Conservation (phyloP, 345 rosid genomes). For the Lepidium didymum region DNA sequence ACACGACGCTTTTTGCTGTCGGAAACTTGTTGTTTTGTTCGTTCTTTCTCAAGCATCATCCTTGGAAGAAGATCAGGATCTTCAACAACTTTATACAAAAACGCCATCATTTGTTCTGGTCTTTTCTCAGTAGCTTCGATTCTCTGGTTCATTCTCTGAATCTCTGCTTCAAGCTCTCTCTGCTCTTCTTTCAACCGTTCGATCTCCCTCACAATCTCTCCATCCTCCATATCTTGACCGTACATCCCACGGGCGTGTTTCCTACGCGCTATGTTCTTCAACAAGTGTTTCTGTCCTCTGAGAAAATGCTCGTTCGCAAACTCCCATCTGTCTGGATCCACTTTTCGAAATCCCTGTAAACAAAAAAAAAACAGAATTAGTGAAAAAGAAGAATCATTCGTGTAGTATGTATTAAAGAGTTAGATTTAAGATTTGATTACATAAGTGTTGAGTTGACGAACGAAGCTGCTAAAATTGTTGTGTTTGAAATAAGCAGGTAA, state of each 20-base stretch:
- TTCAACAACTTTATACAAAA: conserved; percentile 64
- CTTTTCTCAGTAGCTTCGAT: conserved; percentile 78
- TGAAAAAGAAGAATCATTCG: neutral
- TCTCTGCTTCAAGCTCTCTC: conserved; percentile 46
- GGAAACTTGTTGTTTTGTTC: conserved; percentile 14
- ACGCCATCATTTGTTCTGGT: conserved; percentile 91
- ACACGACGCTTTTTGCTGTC: conserved; percentile 53
- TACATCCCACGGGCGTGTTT: conserved; percentile 44
- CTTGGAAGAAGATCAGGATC: conserved; percentile 76
- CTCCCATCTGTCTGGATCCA: conserved; percentile 94
- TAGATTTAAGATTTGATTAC: conserved; percentile 22
- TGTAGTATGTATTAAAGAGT: neutral
- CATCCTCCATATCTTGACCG: conserved; percentile 45
- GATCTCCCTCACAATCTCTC: conserved; percentile 61
- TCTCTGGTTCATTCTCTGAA: conserved; percentile 59
- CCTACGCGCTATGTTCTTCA: conserved; percentile 66
- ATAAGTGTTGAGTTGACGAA: conserved; percentile 91
- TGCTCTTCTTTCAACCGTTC: conserved; percentile 74
- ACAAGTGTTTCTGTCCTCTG: conserved; percentile 70
- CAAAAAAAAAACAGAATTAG: neutral
- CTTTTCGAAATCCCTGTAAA: conserved; percentile 76
- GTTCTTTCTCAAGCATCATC: conserved; percentile 54
- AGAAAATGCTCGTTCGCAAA: conserved; percentile 88
- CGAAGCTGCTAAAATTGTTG: conserved; percentile 93
- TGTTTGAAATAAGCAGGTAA: conserved; percentile 92